Conservation (phyloP, 352 stramenopile genomes). For the Phytophthora kernoviae region DNA sequence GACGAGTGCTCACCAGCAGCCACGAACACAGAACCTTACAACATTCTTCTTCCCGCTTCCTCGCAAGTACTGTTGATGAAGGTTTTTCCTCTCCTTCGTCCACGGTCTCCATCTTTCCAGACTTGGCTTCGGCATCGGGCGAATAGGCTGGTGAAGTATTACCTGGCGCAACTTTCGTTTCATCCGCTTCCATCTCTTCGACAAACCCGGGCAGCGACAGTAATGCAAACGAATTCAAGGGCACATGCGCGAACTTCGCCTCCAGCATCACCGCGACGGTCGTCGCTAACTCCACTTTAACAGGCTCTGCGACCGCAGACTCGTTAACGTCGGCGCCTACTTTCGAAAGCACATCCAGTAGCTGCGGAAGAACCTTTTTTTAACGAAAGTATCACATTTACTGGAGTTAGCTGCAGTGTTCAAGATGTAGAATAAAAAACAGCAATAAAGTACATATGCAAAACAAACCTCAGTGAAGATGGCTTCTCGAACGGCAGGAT, state of each 20-base stretch:
- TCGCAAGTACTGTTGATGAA: constrained; percentile 18
- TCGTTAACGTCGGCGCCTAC: constrained; percentile 18
- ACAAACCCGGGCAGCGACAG: constrained; percentile 67
- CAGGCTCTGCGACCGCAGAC: constrained; percentile 39
- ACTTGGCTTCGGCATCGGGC: constrained; percentile 19
- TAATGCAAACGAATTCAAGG: constrained; percentile 51
- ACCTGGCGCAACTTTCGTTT: constrained; percentile 31
- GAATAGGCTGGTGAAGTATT: constrained; percentile 10
- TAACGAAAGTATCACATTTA: neutral
- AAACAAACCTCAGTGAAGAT: constrained; percentile 53
- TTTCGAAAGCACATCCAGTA: constrained; percentile 45
- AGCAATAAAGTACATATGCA: neutral
- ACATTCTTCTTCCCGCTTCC: constrained; percentile 40
- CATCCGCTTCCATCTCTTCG: constrained; percentile 44
- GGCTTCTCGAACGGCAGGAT: constrained; percentile 34
- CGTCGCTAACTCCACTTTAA: constrained; percentile 56
- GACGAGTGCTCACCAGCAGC: constrained; percentile 30
- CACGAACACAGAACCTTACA: constrained; percentile 48
- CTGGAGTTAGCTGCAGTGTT: neutral
- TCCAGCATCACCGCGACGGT: constrained; percentile 69
- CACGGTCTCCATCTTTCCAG: constrained; percentile 24
- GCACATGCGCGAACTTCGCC: constrained; percentile 40
- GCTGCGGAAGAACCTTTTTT: constrained; percentile 44
- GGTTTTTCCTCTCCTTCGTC: constrained; percentile 42
- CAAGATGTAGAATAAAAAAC: neutral